phyloP scores from a whole-genome alignment of 805 yeast species.

The Yarrowia sp. region DNA sequence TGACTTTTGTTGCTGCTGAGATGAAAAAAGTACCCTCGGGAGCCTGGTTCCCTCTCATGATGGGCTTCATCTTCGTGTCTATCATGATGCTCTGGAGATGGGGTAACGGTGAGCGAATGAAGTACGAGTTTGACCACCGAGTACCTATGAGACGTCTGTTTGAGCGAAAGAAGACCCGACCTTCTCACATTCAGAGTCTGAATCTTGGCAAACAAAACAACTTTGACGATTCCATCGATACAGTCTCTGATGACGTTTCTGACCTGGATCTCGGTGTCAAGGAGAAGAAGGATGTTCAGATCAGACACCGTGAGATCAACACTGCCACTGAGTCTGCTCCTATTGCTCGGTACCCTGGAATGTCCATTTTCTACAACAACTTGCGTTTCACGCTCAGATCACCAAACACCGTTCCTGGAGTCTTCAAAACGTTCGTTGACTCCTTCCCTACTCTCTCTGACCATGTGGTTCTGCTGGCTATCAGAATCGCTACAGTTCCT shows the following conservation, averaged over 20 bases:
- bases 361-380: constrained; percentile 47
- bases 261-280: constrained; percentile 8
- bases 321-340: constrained; percentile 25
- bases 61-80: constrained; percentile 15
- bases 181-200: not conserved
- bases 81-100: constrained; percentile 22
- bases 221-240: constrained; percentile 18
- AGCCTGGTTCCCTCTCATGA: constrained; percentile 57
- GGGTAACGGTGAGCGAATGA: constrained; percentile 10
- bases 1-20: constrained; percentile 48
- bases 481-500: constrained; percentile 47
- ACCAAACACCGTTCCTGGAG: constrained; percentile 48
- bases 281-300: not conserved
- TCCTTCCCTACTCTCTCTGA: constrained; percentile 46
- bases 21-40: constrained; percentile 55
- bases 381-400: constrained; percentile 39
- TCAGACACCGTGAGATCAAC: constrained; percentile 21
- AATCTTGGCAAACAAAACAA: not conserved
- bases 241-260: not conserved
- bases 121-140: constrained; percentile 21
- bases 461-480: constrained; percentile 46
- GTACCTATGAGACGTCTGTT: constrained; percentile 11
- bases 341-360: constrained; percentile 36
- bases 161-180: constrained; percentile 3
- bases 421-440: constrained; percentile 43